These are phyloP conservation scores for Pythium grandisporangium DNA, from an alignment of 352 stramenopile species.

Conservation along the genomic window DNA sequence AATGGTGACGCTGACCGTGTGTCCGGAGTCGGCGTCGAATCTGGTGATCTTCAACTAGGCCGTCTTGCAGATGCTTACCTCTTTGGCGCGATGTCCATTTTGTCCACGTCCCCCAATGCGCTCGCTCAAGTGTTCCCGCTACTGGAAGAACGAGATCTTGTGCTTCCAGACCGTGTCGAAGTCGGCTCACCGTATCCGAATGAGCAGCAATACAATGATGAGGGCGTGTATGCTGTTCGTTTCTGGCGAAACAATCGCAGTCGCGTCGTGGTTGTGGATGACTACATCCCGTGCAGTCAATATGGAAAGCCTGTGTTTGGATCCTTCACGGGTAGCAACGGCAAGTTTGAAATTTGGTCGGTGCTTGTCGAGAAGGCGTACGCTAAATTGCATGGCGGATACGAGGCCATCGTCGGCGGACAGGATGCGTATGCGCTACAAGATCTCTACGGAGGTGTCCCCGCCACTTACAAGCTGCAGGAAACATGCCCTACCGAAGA, in stretches of 20 bases:
- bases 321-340: slow-evolving; percentile 71
- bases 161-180: slow-evolving; percentile 52
- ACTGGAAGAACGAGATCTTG: slow-evolving; percentile 46
- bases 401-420: slow-evolving; percentile 84
- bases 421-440: slow-evolving; percentile 72
- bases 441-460: slow-evolving; percentile 70
- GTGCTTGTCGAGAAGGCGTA: slow-evolving; percentile 94
- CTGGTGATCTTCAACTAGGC: slow-evolving; percentile 51
- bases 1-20: slow-evolving; percentile 24
- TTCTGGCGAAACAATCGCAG: slow-evolving; percentile 82
- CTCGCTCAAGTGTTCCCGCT: slow-evolving; percentile 70
- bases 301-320: slow-evolving; percentile 80
- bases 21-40: slow-evolving; percentile 60
- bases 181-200: slow-evolving; percentile 32
- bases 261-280: slow-evolving; percentile 71
- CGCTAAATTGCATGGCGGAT: slow-evolving; percentile 89
- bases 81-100: slow-evolving; percentile 72
- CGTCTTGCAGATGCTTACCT: slow-evolving; percentile 71
- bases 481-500: slow-evolving; percentile 54
- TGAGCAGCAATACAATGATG: slow-evolving; percentile 84
- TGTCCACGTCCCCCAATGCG: slow-evolving; percentile 67
- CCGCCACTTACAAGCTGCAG: slow-evolving; percentile 53
- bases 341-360: slow-evolving; percentile 90
- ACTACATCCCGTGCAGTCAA: slow-evolving; percentile 79
- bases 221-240: slow-evolving; percentile 80